These are phyloP conservation scores for Xylariales sp. DNA, from an alignment of 2,329 filamentous ascomycete species.

Conservation along the genomic window DNA sequence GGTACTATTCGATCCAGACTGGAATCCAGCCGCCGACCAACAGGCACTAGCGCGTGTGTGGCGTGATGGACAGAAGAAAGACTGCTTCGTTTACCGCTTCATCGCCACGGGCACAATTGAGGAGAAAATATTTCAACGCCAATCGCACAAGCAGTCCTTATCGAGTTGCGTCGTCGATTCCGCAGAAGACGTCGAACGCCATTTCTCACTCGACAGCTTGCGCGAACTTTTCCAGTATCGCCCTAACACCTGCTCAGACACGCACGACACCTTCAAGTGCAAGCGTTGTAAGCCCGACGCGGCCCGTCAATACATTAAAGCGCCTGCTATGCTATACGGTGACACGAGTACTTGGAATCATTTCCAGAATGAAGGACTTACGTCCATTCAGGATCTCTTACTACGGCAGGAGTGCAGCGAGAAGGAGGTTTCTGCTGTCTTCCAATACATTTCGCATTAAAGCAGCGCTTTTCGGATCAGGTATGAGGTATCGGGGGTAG, in stretches of 20 bases:
- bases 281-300: constrained; percentile 92
- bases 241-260: constrained; percentile 86
- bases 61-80: constrained; percentile 99
- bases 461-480: background rate
- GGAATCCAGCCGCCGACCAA: constrained; percentile 98
- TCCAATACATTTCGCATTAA: constrained; percentile 96
- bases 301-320: constrained; percentile 82
- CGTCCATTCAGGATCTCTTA: constrained; percentile 88
- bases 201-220: constrained; percentile 91
- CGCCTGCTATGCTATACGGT: constrained; percentile 94
- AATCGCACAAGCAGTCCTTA: constrained; percentile 96
- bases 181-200: constrained; percentile 95
- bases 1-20: constrained; percentile 94
- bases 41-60: constrained; percentile 97
- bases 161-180: constrained; percentile 97
- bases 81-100: constrained; percentile 99
- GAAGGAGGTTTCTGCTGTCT: constrained; percentile 88
- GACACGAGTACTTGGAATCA: constrained; percentile 99
- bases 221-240: constrained; percentile 96
- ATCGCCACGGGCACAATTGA: constrained; percentile 98
- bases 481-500: background rate
- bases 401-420: constrained; percentile 86
- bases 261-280: constrained; percentile 98
- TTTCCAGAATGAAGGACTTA: constrained; percentile 83
- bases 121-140: constrained; percentile 98